phyloP scores from a whole-genome alignment of 805 yeast genomes.

The Metschnikowia aberdeeniae region DNA sequence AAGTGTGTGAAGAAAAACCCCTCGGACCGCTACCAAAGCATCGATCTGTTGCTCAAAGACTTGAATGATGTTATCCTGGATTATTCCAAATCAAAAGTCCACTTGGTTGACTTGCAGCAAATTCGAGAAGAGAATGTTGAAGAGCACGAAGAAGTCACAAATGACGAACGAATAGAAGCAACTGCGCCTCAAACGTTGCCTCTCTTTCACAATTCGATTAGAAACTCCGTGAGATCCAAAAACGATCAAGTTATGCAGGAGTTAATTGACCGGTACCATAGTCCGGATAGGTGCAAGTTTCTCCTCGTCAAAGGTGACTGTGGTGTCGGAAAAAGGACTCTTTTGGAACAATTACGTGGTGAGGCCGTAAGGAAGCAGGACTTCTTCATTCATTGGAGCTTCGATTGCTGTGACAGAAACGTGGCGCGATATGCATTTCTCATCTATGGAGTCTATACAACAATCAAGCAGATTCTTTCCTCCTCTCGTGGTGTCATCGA shows the following conservation, averaged over 20 bases:
- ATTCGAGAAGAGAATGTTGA: background rate
- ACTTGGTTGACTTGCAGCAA: background rate
- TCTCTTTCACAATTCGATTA: slow-evolving; percentile 10
- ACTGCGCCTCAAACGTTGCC: slow-evolving; percentile 2
- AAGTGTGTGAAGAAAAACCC: slow-evolving; percentile 41
- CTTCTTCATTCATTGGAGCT: slow-evolving; percentile 31
- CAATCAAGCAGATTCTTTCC: slow-evolving; percentile 40
- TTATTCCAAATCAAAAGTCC: slow-evolving; percentile 10
- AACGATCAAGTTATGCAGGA: background rate
- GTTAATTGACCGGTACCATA: slow-evolving; percentile 5
- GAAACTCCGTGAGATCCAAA: background rate
- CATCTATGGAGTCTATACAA: slow-evolving; percentile 34
- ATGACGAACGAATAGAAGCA: background rate
- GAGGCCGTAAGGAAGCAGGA: slow-evolving; percentile 28
- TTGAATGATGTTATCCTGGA: slow-evolving; percentile 23
- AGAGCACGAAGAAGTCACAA: background rate
- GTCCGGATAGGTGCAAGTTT: slow-evolving; percentile 16
- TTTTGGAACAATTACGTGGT: slow-evolving; percentile 37
- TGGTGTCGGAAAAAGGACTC: slow-evolving; percentile 45
- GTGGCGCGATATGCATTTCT: slow-evolving; percentile 35
- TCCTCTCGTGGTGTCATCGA: slow-evolving; percentile 30
- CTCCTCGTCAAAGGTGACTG: slow-evolving; percentile 37
- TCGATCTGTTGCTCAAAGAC: slow-evolving; percentile 34
- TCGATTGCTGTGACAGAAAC: slow-evolving; percentile 21
- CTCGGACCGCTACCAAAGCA: slow-evolving; percentile 33